Evolutionary conservation across 2,329 filamentous ascomycete species (phyloP), one percentile per base, ranked within the genome.

Genomic region (Leptosphaerulina australis): DNA sequence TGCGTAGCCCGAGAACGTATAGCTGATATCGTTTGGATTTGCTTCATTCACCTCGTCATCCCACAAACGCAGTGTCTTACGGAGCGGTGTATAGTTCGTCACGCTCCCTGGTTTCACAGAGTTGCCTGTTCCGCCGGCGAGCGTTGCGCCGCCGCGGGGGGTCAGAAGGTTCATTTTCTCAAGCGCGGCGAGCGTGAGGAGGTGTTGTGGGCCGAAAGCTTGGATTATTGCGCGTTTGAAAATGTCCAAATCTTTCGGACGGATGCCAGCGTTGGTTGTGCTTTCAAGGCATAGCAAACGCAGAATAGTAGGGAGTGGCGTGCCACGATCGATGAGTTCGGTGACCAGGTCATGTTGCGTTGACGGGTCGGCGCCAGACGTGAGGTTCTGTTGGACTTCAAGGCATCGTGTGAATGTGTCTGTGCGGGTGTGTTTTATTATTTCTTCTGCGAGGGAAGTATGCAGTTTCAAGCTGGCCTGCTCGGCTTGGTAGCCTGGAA

Each of bases 11-110:
- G 90, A 96, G 75, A 97, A 99, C 9, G 97, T 92, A 66, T 99
- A 99, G n/a, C 92, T 88, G 54, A 97, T 87, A 64, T 99, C 94
- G 64, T 94, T 90, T 2, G 94, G 94, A 36, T 95, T 88, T 51
- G 94, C 87, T 73, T 99, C 94, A 68, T 96, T 92, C 29, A 99
- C 93, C 70, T 97, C 94, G 69, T 99, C 94, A 47, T 97, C 88
- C 68, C 97, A 96, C 12, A 99, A 82, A 22, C 88, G 85, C 11
- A 99, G 83, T 53, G 87, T 86, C 71, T 94, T 96, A 45, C 95
- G 88, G 4, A 97, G 78, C 60, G 90, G 89, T 4, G 85, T 87
- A 75, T 97, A 99, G 70, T 97, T 97, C 9, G 92, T 96, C n/a
- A 71, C 67, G 17, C 59, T 59, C 18, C 70, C 70, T 10, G 70